Evolutionary conservation across 2,329 filamentous ascomycete genomes (phyloP), one percentile per base, ranked within the genome.

Genomic region (Sporothrix curviconia): DNA sequence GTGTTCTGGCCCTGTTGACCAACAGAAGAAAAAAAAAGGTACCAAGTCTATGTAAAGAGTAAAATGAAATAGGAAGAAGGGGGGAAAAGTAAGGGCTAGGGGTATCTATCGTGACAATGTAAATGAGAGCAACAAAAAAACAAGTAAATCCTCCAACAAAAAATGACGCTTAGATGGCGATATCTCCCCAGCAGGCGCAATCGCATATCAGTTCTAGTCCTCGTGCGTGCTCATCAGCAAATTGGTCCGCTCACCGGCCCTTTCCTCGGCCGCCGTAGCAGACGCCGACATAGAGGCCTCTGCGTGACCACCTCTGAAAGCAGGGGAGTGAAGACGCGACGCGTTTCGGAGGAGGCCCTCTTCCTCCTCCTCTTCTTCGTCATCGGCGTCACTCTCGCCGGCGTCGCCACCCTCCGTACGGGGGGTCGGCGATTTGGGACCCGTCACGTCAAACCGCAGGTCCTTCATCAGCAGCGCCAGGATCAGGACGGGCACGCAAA

Each of bases 401-500:
- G 14, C 17, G n/a, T 12, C 17, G 15, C 17, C 28, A 4, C 25
- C 34, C 5, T 28, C 17, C 7, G 8, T n/a, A 12, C n/a, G 8
- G 6, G n/a, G 14, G 15, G 56, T 28, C 15, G 44, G 50, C 9
- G 22, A 32, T 28, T 40, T 49, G n/a, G 50, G 22, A 7, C 50
- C 22, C 19, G n/a, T 36, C 8, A n/a, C 30, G 63, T 82, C 78
- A 17, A 86, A 72, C 59, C 74, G 76, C 64, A 82, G 81, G 66
- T 86, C 64, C 43, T 57, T 59, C 59, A 70, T 66, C 53, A 66
- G 24, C 58, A 62, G 49, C 22, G 78, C 66, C 73, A 85, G 67
- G 6, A 80, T 73, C 39, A 86, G 70, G 22, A 86, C 72, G 2
- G 83, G 84, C 17, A 82, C 70, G 12, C 78, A 70, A 34, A 79